These are phyloP conservation scores for Psophocarpus tetragonolobus DNA, from an alignment of 306 rosid species.

Conservation along the genomic window DNA sequence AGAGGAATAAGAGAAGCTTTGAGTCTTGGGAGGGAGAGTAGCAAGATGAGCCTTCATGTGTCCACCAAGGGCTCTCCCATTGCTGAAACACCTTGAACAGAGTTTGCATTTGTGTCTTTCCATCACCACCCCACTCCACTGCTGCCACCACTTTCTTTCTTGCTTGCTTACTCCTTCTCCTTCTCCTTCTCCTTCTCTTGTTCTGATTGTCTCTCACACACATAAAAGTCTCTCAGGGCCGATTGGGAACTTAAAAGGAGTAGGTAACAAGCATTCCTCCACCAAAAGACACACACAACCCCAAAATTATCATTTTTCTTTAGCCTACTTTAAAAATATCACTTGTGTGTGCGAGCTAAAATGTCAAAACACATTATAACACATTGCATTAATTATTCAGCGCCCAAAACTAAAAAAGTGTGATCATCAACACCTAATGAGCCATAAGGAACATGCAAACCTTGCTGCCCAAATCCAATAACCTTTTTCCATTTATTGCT, in stretches of 20 bases:
- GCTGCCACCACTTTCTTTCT: neutral
- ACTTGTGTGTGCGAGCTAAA: slow-evolving; percentile 24
- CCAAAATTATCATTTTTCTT: slow-evolving; percentile 28
- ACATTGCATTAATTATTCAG: slow-evolving; percentile 36
- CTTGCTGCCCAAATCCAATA: slow-evolving; percentile 54
- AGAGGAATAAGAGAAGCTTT: slow-evolving; percentile 37
- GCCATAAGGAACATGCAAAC: slow-evolving; percentile 70
- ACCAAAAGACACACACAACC: slow-evolving; percentile 69
- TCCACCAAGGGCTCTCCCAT: slow-evolving; percentile 90
- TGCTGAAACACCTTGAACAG: slow-evolving; percentile 60
- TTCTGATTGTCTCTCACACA: neutral
- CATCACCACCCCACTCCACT: slow-evolving; percentile 30
- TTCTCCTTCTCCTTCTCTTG: neutral
- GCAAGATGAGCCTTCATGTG: slow-evolving; percentile 94
- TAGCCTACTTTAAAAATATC: neutral
- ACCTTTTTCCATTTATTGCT: slow-evolving; percentile 46
- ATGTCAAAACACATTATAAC: slow-evolving; percentile 30
- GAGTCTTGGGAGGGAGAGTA: slow-evolving; percentile 60
- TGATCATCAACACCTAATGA: slow-evolving; percentile 56
- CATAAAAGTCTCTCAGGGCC: slow-evolving; percentile 38
- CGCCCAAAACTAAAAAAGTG: slow-evolving; percentile 48
- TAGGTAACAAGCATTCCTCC: slow-evolving; percentile 97
- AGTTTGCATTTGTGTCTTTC: slow-evolving; percentile 93
- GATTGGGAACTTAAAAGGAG: slow-evolving; percentile 73
- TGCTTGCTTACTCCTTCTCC: neutral